Base-by-base conservation (phyloP, 129 eudicot genomes). In the Kitagawia praeruptora region DNA sequence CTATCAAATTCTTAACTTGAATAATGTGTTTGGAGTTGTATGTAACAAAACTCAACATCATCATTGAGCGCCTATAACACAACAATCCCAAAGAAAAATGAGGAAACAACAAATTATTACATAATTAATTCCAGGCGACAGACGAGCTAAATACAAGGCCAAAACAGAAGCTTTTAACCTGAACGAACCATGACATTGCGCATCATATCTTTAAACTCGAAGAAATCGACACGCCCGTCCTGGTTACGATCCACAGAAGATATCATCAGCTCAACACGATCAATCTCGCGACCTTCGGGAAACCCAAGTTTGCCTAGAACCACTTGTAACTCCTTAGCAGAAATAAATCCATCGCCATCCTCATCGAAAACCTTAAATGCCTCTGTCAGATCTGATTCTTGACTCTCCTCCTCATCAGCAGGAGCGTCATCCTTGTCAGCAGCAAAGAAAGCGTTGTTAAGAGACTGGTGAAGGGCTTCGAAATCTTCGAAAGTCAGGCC, bases 351-450 rank as follows among this genome's bases (percentile, higher is more conserved):
- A 73, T 92, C 97, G 5, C 97, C 94, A 11, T 89, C 91, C 78
- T 89, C 97, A 48, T 92, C 92, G 81, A 92, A 92, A 70, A 92
- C 97, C 85, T 92, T 89, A 61, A 92, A 92, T 2, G 97, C 97
- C 81, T 92, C 97, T 6, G 76, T 25, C 14, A 91, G 82, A 82
- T 92, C 97, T 0, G 87, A 82, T 77, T 91, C 97, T 27, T 87
- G 87, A 0, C 58, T 78, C 0, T 77, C 85, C 5, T 77, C 74
- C 18, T 66, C 72, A 14, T 5, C 13, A 51, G 40, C 79, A 7
- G 15, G 78, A 0, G 51, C 75, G 12, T 87, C 90, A 0, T 38
- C 18, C 5, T 39, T 64, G 13, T 42, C 69, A 9, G 44, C 72
- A 13, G 74, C 88, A 40, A 90, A 92, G 81, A 92, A 85, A 14